Percentiles rank a stretch among this genome's conserved stretches.
Conservation (phyloP, 169 alveolate genomes). For the Plasmodium vinckei region DNA sequence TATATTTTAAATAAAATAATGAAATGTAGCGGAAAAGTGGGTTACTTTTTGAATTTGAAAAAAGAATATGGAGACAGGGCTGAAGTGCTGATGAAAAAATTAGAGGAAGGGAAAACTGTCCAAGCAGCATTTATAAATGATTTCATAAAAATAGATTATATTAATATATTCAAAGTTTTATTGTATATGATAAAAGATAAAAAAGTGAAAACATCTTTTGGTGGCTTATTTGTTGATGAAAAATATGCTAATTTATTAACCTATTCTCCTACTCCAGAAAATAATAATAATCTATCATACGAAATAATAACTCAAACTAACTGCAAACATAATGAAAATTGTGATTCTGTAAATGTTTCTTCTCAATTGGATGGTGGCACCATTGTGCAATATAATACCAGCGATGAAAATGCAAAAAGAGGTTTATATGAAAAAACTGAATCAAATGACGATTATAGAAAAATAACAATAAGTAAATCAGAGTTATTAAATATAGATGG, state of each 20-base stretch:
- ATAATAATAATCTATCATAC: background rate
- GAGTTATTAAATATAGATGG: conserved; percentile 37
- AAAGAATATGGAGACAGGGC: conserved; percentile 74
- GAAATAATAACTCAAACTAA: background rate
- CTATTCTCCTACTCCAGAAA: background rate
- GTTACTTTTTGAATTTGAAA: conserved; percentile 49
- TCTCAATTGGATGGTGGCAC: no score
- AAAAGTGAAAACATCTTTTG: conserved; percentile 44
- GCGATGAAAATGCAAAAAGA: background rate
- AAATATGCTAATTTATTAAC: conserved; percentile 10
- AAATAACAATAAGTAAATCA: conserved; percentile 25
- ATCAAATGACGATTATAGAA: conserved; percentile 1
- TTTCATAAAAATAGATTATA: conserved; percentile 47
- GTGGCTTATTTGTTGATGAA: conserved; percentile 48
- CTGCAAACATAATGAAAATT: no score
- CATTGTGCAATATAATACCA: no score
- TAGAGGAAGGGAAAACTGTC: conserved; percentile 25
- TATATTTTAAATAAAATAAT: conserved; percentile 11
- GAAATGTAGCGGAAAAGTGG: conserved; percentile 71
- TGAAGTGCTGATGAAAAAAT: conserved; percentile 7
- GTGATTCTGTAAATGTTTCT: no score
- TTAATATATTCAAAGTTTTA: conserved; percentile 36
- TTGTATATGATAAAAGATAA: conserved; percentile 10
- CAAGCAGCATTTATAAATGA: conserved; percentile 63
- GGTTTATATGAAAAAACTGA: background rate